phyloP scores from a whole-genome alignment of 2,329 filamentous ascomycete genomes.

The Calonectria honghensis region DNA sequence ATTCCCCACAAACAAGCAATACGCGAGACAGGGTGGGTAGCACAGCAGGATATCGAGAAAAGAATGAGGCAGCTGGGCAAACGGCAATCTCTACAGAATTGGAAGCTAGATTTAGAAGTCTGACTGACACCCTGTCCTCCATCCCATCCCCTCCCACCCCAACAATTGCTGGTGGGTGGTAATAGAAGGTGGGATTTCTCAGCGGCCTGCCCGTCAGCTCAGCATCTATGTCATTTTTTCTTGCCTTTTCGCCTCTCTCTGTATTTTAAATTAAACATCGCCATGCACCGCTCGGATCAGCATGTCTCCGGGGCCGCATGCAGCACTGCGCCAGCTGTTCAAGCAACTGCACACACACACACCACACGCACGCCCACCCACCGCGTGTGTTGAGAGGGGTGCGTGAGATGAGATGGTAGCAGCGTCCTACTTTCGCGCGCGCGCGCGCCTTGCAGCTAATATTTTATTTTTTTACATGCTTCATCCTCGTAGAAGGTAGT shows the following conservation, averaged over 20 bases:
- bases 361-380: background rate
- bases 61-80: background rate
- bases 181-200: constrained; percentile 24
- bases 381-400: background rate
- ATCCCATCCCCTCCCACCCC: background rate
- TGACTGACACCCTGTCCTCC: constrained; percentile 25
- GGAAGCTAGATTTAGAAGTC: constrained; percentile 23
- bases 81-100: constrained; percentile 2
- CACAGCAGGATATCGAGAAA: background rate
- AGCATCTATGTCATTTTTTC: constrained; percentile 13
- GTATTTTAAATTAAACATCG: constrained; percentile 4
- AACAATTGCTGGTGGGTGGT: constrained; percentile 18
- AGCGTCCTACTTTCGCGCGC: background rate
- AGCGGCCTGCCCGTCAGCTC: constrained; percentile 10
- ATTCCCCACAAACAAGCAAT: background rate
- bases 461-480: constrained; percentile 25
- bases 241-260: background rate
- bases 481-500: constrained; percentile 7
- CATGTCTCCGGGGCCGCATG: constrained; percentile 11
- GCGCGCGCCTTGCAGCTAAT: background rate
- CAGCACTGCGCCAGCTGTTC: constrained; percentile 36
- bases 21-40: constrained; percentile 2
- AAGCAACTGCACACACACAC: background rate
- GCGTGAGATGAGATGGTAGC: constrained; percentile 8
- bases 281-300: constrained; percentile 27